A percentile compares a stretch with the other conserved stretches of the same genome.
phyloP scores from a whole-genome alignment of 1,284 basidiomycete species.

The Cutaneotrichosporon mucoides region DNA sequence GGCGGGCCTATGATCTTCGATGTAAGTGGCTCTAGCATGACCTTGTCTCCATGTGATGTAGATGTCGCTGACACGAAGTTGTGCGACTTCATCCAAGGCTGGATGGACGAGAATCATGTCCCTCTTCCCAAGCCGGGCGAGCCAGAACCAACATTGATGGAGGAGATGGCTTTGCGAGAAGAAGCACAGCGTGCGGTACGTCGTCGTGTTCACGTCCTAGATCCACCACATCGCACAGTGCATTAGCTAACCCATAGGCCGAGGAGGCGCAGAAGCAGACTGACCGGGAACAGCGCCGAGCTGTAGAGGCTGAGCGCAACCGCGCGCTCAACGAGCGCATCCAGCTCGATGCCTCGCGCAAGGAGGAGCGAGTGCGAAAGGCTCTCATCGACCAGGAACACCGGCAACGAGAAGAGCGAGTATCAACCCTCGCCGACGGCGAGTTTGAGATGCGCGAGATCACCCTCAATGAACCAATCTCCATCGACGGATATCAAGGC shows the following conservation, averaged over 20 bases:
- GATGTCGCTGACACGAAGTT: constrained; percentile 28
- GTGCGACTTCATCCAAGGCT: constrained; percentile 36
- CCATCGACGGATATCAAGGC: constrained; percentile 35
- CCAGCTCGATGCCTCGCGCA: constrained; percentile 35
- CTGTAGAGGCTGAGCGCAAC: constrained; percentile 10
- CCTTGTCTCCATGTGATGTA: too few relatives aligned
- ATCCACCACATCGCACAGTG: too few relatives aligned
- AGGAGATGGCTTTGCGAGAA: constrained; percentile 46
- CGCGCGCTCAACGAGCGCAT: constrained; percentile 39
- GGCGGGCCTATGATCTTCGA: constrained; percentile 47
- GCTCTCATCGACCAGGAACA: constrained; percentile 15
- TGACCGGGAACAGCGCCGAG: constrained; percentile 27
- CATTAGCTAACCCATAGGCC: constrained; percentile 17
- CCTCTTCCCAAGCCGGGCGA: constrained; percentile 38
- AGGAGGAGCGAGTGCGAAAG: constrained; percentile 32
- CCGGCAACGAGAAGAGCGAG: constrained; percentile 26
- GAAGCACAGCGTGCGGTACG: constrained; percentile 44
- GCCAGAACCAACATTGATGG: constrained; percentile 42
- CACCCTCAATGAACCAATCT: constrained; percentile 32
- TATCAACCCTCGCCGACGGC: constrained; percentile 34
- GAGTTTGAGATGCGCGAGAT: constrained; percentile 39
- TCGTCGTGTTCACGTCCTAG: neutral
- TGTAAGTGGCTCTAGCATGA: constrained; percentile 22
- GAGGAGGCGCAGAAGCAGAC: constrained; percentile 29
- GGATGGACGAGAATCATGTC: constrained; percentile 42